A percentile compares a stretch with the other conserved stretches of the same genome.
These are phyloP conservation scores for Leccinum arenicola DNA, from an alignment of 768 basidiomycete genomes.

Conservation along the genomic window DNA sequence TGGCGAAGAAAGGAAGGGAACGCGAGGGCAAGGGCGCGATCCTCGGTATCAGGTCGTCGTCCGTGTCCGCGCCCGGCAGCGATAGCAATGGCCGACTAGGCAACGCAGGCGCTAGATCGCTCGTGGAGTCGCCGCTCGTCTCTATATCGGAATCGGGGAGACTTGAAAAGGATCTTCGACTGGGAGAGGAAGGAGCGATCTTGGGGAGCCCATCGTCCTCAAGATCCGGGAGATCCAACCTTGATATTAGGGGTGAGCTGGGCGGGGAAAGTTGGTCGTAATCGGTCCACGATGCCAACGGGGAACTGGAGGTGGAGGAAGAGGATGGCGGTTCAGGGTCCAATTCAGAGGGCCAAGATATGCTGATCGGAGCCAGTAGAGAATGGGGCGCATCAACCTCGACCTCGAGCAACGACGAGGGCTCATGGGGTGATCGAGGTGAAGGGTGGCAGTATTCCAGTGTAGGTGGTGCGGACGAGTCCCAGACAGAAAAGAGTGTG, in stretches of 20 bases:
- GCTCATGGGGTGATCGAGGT: conserved; percentile 11
- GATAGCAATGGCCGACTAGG: conserved; percentile 32
- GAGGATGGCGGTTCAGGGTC: conserved; percentile 17
- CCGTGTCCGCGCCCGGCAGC: conserved; percentile 43
- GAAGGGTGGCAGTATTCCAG: conserved; percentile 15
- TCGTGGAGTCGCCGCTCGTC: conserved; percentile 14
- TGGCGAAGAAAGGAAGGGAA: conserved; percentile 13
- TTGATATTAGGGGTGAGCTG: conserved; percentile 32
- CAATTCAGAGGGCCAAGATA: conserved; percentile 20
- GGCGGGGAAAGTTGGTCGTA: conserved; percentile 21
- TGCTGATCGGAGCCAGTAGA: conserved; percentile 21
- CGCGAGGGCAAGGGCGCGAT: conserved; percentile 1
- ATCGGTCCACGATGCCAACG: conserved; percentile 24
- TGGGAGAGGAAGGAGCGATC: conserved; percentile 28
- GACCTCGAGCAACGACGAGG: conserved; percentile 26
- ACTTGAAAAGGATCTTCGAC: conserved; percentile 25
- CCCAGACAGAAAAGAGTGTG: conserved; percentile 18
- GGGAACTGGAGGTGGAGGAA: conserved; percentile 9
- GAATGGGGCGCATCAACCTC: conserved; percentile 19
- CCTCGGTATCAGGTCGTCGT: conserved; percentile 40
- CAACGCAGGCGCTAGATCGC: conserved; percentile 14
- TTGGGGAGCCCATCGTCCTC: conserved; percentile 25
- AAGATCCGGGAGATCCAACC: conserved; percentile 31
- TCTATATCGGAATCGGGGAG: conserved; percentile 32
- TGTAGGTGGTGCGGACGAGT: conserved; percentile 11